These are phyloP conservation scores for Verticillium albo-atrum DNA, from an alignment of 2,329 filamentous ascomycete genomes.

Conservation along the genomic window DNA sequence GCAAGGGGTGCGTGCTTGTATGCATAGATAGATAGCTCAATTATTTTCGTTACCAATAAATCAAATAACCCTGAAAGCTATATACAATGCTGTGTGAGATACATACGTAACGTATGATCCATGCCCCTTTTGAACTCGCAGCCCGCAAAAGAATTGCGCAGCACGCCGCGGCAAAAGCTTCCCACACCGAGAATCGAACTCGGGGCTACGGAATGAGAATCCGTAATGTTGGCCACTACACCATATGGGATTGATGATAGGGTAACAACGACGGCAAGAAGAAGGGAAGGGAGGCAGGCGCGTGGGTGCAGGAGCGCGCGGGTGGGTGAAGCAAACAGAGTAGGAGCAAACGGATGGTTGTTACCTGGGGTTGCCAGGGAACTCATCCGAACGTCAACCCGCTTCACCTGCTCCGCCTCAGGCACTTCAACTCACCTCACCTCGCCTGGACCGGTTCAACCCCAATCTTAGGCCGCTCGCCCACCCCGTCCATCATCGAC, in stretches of 20 bases:
- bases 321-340: neutral
- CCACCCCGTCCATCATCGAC: neutral
- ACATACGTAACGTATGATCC: too few relatives aligned
- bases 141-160: neutral
- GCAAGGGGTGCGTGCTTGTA: too few relatives aligned
- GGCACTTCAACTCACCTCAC: neutral
- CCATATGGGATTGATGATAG: constrained; percentile 1
- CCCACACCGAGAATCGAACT: constrained; percentile 5
- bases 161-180: neutral
- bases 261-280: neutral
- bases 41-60: too few relatives aligned
- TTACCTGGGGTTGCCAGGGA: neutral
- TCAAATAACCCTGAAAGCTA: too few relatives aligned
- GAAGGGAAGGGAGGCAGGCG: neutral
- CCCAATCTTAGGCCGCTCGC: too few relatives aligned
- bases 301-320: neutral
- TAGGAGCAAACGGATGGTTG: neutral
- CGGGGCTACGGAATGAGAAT: constrained; percentile 3
- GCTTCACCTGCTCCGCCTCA: too few relatives aligned
- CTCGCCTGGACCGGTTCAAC: too few relatives aligned
- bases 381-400: neutral
- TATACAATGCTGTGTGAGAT: too few relatives aligned
- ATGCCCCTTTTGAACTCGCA: neutral
- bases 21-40: too few relatives aligned
- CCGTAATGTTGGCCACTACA: constrained; percentile 5